These are phyloP conservation scores for Suhomyces atakaporum DNA, from an alignment of 1,139 yeast species.

Conservation along the genomic window DNA sequence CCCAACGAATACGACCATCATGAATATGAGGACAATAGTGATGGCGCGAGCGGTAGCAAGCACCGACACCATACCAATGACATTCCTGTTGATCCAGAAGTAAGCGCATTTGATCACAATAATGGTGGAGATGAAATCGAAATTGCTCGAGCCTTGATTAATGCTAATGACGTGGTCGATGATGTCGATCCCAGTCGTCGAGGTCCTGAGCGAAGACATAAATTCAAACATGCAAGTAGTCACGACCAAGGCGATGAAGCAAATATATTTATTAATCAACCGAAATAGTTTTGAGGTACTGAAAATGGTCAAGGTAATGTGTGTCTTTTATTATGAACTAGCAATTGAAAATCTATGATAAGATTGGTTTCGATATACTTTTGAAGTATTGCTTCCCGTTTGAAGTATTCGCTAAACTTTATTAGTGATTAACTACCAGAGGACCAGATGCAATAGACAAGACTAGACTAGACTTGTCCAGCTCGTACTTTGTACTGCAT, in stretches of 20 bases:
- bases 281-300: too few relatives aligned
- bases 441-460: too few relatives aligned
- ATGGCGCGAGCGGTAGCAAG: conserved; percentile 3
- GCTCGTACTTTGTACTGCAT: too few relatives aligned
- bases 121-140: conserved; percentile 57
- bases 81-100: conserved; percentile 62
- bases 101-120: conserved; percentile 53
- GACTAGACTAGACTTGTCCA: too few relatives aligned
- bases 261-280: conserved; percentile 29
- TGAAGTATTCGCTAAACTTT: too few relatives aligned
- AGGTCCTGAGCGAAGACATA: conserved; percentile 6
- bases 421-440: too few relatives aligned
- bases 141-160: conserved; percentile 66
- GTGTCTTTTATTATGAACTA: too few relatives aligned
- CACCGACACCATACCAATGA: conserved; percentile 18
- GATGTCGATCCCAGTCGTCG: conserved; percentile 13
- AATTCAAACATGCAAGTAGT: conserved; percentile 6
- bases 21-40: conserved; percentile 14
- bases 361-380: too few relatives aligned
- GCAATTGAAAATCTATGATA: too few relatives aligned
- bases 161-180: conserved; percentile 51
- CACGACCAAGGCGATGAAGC: conserved; percentile 21
- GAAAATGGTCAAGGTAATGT: too few relatives aligned
- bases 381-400: too few relatives aligned
- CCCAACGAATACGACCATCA: conserved; percentile 25